Base-by-base conservation (phyloP, 495 filamentous ascomycete species). In the Rhizodiscina lignyota region DNA sequence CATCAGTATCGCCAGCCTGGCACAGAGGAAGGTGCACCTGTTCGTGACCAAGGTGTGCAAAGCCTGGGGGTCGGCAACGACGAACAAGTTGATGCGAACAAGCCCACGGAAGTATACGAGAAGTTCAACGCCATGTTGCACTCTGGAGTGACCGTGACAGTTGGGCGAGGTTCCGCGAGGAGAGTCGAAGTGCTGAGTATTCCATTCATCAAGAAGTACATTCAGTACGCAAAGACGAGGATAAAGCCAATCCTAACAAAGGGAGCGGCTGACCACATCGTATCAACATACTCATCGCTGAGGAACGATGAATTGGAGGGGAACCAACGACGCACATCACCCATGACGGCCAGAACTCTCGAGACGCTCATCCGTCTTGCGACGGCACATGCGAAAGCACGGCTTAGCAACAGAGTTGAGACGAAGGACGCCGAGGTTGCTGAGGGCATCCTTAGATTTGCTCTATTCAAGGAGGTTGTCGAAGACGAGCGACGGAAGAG, bases 171-270 rank as follows among this genome's bases (percentile, higher is more conserved):
- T 29, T 50, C 69, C 5, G 70, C 68, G 49, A 80, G 83, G 57
- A 76, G 79, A 40, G 67, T 77, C 23, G 85, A 94, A 53, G 83
- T 99, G n/a, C 64, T 96, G 37, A 89, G 81, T 58, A 94, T 99
- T 39, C 85, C 87, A 1, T 99, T 99, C 62, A 85, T 99, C 59
- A 96, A 96, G 66, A 99, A 99, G 59, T 99, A 94, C 55, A 85
- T 99, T 40, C 89, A 99, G 53, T 99, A 99, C 55, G 86, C 91
- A 45, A 96, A 96, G 59, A 77, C 74, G 19, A 64, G 89, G 52
- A 69, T 94, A 47, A 87, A 85, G 71, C 89, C 89, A 3, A 64
- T 91, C 18, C 60, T 99, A 37, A 94, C 91, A 12, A 86, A 87
- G 51, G 85, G 83, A 19, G 89, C 91, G 6, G 81, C 85, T 26